These are phyloP conservation scores for Aegilops umbellulata DNA, from an alignment of 176 grass and related monocot genomes.

Conservation along the genomic window DNA sequence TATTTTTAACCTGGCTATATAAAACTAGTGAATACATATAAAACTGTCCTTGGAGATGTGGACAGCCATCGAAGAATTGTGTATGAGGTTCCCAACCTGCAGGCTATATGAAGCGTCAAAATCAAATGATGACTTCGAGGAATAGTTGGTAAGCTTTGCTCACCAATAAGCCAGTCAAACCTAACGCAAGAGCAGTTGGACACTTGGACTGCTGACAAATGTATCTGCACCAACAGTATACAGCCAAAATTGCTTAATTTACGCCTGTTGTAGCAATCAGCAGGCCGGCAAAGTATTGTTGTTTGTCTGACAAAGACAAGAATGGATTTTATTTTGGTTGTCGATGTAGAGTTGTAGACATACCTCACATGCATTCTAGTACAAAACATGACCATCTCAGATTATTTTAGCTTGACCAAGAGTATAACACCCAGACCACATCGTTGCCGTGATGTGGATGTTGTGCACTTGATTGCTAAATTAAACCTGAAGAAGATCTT, in stretches of 20 bases:
- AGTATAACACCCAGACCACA: background rate
- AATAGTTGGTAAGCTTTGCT: background rate
- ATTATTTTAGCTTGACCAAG: too few relatives aligned
- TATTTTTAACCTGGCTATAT: too few relatives aligned
- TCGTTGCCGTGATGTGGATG: background rate
- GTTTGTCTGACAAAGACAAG: background rate
- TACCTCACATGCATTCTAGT: too few relatives aligned
- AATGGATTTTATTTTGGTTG: background rate
- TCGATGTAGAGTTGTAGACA: too few relatives aligned
- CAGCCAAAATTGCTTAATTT: background rate
- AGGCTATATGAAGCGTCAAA: background rate
- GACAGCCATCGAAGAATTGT: background rate
- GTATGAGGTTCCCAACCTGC: background rate
- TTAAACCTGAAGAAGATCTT: background rate
- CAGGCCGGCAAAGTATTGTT: background rate
- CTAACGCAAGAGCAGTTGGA: background rate
- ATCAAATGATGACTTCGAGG: background rate
- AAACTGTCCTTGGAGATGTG: background rate
- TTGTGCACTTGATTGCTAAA: background rate
- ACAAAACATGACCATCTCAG: background rate
- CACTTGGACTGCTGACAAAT: background rate
- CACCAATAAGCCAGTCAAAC: background rate
- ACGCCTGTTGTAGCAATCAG: background rate
- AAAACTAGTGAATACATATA: too few relatives aligned
- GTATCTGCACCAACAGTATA: background rate